These are phyloP conservation scores for Vigna hirtella DNA, from an alignment of 306 rosid species.

Conservation along the genomic window DNA sequence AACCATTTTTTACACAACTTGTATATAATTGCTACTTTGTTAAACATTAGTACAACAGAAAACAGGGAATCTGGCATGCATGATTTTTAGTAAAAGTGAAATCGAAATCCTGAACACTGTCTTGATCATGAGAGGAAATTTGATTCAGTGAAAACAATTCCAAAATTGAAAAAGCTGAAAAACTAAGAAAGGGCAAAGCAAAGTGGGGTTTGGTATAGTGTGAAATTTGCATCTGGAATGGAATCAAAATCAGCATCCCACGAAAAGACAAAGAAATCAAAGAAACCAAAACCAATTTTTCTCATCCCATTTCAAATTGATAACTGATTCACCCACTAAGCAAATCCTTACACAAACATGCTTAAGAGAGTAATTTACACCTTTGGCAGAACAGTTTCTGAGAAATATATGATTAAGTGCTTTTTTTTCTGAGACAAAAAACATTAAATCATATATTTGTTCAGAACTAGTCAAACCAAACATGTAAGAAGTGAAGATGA, in stretches of 20 bases:
- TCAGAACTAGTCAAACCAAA: not conserved
- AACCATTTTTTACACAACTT: not conserved
- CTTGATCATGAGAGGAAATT: conserved; percentile 25
- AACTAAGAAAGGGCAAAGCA: conserved; percentile 30
- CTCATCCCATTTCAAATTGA: conserved; percentile 33
- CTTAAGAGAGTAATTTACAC: not conserved
- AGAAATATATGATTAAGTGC: not conserved
- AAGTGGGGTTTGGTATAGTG: conserved; percentile 57
- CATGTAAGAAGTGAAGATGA: conserved; percentile 6
- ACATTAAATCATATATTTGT: not conserved
- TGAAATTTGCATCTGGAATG: conserved; percentile 41
- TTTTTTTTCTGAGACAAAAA: not conserved
- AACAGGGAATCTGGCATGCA: conserved; percentile 40
- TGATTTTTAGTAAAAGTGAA: conserved; percentile 31
- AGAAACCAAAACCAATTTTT: conserved; percentile 11
- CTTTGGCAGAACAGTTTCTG: not conserved
- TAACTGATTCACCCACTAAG: conserved; percentile 29
- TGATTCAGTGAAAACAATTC: conserved; percentile 32
- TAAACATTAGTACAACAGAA: conserved; percentile 19
- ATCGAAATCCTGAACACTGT: conserved; percentile 3
- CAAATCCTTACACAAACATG: conserved; percentile 37
- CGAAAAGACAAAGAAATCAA: conserved; percentile 41
- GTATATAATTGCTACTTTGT: conserved; percentile 33
- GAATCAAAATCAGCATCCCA: conserved; percentile 51
- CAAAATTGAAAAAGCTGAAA: not conserved